Evolutionary conservation across 306 rosid species (phyloP).

Genomic region (Fragaria nilgerrensis): DNA sequence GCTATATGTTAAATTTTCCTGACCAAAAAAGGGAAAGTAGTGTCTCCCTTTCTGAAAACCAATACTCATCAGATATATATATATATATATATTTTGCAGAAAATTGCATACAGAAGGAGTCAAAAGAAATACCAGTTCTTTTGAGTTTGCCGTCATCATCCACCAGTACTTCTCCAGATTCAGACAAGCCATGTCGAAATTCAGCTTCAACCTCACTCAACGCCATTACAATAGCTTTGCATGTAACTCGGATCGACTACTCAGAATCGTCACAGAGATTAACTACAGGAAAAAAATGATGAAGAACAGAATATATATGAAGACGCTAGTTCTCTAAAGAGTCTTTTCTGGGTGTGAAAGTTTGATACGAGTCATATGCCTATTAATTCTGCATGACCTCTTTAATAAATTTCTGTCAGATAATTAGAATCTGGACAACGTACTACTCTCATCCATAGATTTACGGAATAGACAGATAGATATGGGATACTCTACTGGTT

Average conservation of each 20-base stretch:
- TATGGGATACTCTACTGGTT: neutral
- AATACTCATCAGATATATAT: neutral
- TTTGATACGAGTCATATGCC: neutral
- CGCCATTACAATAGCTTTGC: neutral
- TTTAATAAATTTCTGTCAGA: neutral
- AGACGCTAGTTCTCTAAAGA: neutral
- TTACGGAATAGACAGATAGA: neutral
- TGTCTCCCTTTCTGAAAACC: neutral
- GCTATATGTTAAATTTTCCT: neutral
- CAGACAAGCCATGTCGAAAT: constrained; percentile 3
- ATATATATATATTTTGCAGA: neutral
- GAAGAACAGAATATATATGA: neutral
- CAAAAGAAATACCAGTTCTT: constrained; percentile 17
- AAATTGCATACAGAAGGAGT: neutral
- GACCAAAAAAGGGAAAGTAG: neutral
- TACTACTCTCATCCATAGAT: neutral
- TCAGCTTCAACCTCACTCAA: neutral
- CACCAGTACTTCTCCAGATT: neutral
- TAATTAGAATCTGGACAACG: neutral
- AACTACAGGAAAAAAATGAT: neutral
- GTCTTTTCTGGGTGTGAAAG: neutral
- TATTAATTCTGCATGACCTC: neutral
- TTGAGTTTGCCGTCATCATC: constrained; percentile 29
- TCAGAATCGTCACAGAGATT: neutral
- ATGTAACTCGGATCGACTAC: neutral